Percentiles rank a stretch among this genome's conserved stretches.
Evolutionary conservation across 2,329 filamentous ascomycete species (phyloP).

Genomic region (Orbilia blumenaviensis): DNA sequence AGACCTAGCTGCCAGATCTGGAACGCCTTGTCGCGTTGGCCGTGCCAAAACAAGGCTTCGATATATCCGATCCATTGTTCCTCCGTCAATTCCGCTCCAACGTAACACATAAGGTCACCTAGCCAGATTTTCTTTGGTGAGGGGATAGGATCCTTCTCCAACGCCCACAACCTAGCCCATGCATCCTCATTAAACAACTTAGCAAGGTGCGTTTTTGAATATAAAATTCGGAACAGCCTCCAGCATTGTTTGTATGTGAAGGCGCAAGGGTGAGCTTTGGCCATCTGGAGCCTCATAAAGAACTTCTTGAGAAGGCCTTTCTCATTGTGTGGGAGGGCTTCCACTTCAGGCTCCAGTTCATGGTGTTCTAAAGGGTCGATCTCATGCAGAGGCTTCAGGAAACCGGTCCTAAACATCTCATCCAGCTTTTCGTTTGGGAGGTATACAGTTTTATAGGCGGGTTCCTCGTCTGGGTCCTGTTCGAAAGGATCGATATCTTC

Average conservation of each 20-base stretch:
- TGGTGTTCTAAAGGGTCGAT: constrained; percentile 28
- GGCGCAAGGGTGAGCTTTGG: constrained; percentile 30
- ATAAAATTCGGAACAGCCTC: constrained; percentile 33
- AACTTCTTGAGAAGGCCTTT: constrained; percentile 47
- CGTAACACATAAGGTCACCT: constrained; percentile 45
- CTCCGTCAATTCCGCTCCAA: constrained; percentile 26
- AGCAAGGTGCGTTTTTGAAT: constrained; percentile 14
- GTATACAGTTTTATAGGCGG: constrained; percentile 46
- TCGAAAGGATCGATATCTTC: constrained; percentile 48
- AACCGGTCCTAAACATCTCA: constrained; percentile 39
- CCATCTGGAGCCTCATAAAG: constrained; percentile 41
- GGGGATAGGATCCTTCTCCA: constrained; percentile 38
- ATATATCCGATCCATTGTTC: constrained; percentile 47
- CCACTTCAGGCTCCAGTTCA: constrained; percentile 9
- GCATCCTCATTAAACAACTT: constrained; percentile 42
- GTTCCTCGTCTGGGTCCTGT: constrained; percentile 36
- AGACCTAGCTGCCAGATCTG: constrained; percentile 34
- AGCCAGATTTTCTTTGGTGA: constrained; percentile 32
- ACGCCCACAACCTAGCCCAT: constrained; percentile 34
- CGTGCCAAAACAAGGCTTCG: constrained; percentile 48
- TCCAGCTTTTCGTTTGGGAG: constrained; percentile 41
- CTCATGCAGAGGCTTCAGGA: constrained; percentile 44
- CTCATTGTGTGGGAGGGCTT: not conserved
- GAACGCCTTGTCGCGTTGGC: constrained; percentile 35
- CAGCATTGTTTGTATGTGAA: constrained; percentile 25